Percentiles rank a stretch among this genome's conserved stretches.
These are phyloP conservation scores for Kwoniella shandongensis DNA, from an alignment of 768 basidiomycete species.

Conservation along the genomic window DNA sequence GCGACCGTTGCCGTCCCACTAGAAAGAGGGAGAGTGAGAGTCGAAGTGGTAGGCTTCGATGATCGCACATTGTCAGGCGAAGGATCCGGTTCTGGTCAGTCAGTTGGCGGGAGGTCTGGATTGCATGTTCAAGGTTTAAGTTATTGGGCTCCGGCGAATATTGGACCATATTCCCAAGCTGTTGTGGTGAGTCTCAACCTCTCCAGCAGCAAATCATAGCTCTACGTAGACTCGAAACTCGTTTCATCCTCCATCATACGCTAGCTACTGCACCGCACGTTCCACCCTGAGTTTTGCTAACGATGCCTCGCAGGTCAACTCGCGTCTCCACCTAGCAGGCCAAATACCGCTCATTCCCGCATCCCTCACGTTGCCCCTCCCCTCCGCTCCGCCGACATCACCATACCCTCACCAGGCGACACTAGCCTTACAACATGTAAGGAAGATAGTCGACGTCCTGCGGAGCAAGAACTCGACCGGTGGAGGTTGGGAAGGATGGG, in stretches of 20 bases:
- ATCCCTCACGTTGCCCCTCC: slow-evolving; percentile 66
- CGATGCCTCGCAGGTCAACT: slow-evolving; percentile 61
- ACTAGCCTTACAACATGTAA: slow-evolving; percentile 75
- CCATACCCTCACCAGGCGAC: slow-evolving; percentile 64
- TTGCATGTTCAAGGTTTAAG: slow-evolving; percentile 94
- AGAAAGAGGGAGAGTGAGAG: slow-evolving; percentile 61
- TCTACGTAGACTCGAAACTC: too few relatives aligned
- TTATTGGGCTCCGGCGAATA: slow-evolving; percentile 99
- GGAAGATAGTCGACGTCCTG: slow-evolving; percentile 66
- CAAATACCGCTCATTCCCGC: slow-evolving; percentile 89
- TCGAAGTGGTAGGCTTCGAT: slow-evolving; percentile 80
- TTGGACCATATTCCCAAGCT: slow-evolving; percentile 96
- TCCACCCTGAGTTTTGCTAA: too few relatives aligned
- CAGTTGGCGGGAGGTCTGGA: slow-evolving; percentile 59
- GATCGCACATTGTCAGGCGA: slow-evolving; percentile 25
- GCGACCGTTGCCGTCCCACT: slow-evolving; percentile 87
- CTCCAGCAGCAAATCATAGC: neutral
- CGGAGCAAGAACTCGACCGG: slow-evolving; percentile 57
- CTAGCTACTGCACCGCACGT: too few relatives aligned
- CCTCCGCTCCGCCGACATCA: slow-evolving; percentile 52
- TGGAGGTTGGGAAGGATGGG: slow-evolving; percentile 64
- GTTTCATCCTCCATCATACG: too few relatives aligned
- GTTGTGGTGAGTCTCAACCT: slow-evolving; percentile 63
- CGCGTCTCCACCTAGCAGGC: slow-evolving; percentile 83
- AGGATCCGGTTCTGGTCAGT: neutral